Evolutionary conservation across 345 rosid genomes (phyloP).

Genomic region (Pseudoturritis turrita): DNA sequence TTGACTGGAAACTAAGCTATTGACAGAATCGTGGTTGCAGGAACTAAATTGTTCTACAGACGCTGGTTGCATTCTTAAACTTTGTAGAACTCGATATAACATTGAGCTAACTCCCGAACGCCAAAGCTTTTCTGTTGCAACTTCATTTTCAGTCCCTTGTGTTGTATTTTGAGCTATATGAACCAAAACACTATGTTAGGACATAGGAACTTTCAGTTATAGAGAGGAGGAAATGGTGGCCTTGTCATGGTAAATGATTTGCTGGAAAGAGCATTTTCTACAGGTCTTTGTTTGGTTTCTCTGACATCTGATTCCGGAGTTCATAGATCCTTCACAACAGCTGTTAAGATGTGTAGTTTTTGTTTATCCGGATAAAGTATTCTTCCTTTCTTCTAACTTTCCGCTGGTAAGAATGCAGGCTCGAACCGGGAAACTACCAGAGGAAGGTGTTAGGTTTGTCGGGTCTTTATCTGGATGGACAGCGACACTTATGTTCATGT

Average conservation of each 20-base stretch:
- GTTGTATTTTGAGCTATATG: not conserved
- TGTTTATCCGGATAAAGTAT: not conserved
- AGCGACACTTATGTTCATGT: slow-evolving; percentile 94
- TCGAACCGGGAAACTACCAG: slow-evolving; percentile 63
- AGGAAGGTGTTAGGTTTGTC: slow-evolving; percentile 58
- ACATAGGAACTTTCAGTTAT: not conserved
- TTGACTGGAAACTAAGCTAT: not conserved
- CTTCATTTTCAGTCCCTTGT: not conserved
- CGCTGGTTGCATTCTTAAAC: not conserved
- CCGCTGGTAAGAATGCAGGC: slow-evolving; percentile 58
- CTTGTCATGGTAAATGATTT: not conserved
- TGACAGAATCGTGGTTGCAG: not conserved
- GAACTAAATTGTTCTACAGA: not conserved
- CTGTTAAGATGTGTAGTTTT: not conserved
- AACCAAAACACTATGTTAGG: not conserved
- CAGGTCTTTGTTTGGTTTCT: not conserved
- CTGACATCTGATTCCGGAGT: not conserved
- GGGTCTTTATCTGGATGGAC: slow-evolving; percentile 89
- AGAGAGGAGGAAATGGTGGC: not conserved
- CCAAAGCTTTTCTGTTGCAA: not conserved
- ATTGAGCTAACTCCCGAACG: not conserved
- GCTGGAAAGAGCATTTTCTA: not conserved
- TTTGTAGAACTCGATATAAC: not conserved
- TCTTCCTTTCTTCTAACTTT: slow-evolving; percentile 16
- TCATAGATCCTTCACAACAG: not conserved